These are phyloP conservation scores for Skeletonema tropicum DNA, from an alignment of 108 stramenopile genomes.

Conservation along the genomic window DNA sequence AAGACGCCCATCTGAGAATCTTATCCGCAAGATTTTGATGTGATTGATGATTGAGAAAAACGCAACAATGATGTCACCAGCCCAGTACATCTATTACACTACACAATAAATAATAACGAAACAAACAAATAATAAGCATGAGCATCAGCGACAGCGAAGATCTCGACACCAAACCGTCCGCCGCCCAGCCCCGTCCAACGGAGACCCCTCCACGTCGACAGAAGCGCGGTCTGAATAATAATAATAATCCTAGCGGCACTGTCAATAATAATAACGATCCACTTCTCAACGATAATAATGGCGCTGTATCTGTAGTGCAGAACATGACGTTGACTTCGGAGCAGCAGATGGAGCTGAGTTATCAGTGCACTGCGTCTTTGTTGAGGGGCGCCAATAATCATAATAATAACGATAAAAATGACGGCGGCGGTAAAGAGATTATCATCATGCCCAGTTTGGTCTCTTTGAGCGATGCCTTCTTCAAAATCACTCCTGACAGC, in stretches of 20 bases:
- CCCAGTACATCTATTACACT: too few species aligned
- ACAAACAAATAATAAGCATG: too few species aligned
- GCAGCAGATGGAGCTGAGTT: constrained; percentile 12
- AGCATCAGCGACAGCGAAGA: constrained; percentile 44
- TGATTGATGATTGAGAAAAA: too few species aligned
- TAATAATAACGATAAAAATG: not conserved
- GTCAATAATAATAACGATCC: too few species aligned
- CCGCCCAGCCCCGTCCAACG: not conserved
- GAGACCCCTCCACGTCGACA: not conserved
- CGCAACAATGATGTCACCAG: too few species aligned
- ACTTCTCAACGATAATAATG: too few species aligned
- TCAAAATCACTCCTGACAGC: not conserved
- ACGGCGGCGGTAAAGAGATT: constrained; percentile 12
- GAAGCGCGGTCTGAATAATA: not conserved
- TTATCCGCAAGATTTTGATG: too few species aligned
- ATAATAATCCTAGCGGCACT: not conserved
- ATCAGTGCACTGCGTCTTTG: constrained; percentile 1
- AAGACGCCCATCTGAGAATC: too few species aligned
- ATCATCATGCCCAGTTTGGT: constrained; percentile 24
- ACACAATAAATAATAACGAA: too few species aligned
- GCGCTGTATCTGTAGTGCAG: not conserved
- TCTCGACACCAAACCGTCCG: not conserved
- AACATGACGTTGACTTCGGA: not conserved
- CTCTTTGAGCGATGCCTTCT: constrained; percentile 25
- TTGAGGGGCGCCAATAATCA: not conserved